Evolutionary conservation across 495 filamentous ascomycete genomes (phyloP).

Genomic region (Talaromyces ruber): DNA sequence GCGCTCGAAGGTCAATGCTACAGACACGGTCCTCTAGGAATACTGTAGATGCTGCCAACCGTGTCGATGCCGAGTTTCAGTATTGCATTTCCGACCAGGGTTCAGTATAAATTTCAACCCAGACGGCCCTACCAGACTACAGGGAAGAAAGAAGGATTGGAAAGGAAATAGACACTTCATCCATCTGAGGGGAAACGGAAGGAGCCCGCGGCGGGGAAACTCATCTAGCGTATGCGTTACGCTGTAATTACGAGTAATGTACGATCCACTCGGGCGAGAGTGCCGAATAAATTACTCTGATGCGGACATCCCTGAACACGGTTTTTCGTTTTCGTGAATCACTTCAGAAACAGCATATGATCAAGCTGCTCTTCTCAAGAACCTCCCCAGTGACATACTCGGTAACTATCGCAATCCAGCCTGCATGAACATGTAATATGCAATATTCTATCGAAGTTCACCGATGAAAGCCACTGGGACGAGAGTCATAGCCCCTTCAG

Average conservation of each 20-base stretch:
- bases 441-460: background rate
- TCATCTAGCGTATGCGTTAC: background rate
- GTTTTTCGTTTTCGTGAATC: background rate
- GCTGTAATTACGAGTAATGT: background rate
- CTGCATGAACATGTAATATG: background rate
- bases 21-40: background rate
- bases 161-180: background rate
- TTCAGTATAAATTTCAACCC: background rate
- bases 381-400: background rate
- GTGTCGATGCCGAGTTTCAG: background rate
- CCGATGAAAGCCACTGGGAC: background rate
- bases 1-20: background rate
- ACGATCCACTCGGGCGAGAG: background rate
- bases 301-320: background rate
- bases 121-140: background rate
- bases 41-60: background rate
- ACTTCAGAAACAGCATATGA: background rate
- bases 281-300: background rate
- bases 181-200: background rate
- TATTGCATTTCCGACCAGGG: background rate
- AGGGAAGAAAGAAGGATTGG: background rate
- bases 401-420: background rate
- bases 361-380: background rate
- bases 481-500: background rate
- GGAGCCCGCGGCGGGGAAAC: background rate